Conservation (phyloP, 2,329 filamentous ascomycete species). For the Emmonsiellopsis sp. region DNA sequence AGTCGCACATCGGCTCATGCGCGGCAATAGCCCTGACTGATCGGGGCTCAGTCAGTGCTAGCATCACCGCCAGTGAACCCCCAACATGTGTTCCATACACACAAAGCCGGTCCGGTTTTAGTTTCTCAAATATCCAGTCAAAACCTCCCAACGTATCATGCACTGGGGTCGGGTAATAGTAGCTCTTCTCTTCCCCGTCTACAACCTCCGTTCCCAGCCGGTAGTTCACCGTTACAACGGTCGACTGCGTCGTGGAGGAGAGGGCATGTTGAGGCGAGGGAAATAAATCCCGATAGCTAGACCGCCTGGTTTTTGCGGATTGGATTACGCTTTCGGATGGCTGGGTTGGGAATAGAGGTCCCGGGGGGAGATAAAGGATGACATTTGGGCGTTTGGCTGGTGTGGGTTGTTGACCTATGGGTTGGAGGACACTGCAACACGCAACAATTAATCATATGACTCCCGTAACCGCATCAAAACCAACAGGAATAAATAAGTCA, state of each 20-base stretch:
- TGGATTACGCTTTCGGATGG: not conserved
- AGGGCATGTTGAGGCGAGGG: conserved; percentile 19
- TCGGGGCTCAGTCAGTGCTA: conserved; percentile 32
- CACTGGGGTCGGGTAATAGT: conserved; percentile 28
- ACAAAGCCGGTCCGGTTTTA: conserved; percentile 22
- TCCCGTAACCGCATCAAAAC: not conserved
- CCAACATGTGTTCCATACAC: conserved; percentile 29
- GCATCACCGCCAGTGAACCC: conserved; percentile 35
- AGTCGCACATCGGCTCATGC: conserved; percentile 29
- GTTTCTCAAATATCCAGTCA: conserved; percentile 28
- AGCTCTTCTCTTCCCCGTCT: conserved; percentile 4
- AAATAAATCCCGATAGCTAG: not conserved
- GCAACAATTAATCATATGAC: not conserved
- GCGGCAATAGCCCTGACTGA: conserved; percentile 25
- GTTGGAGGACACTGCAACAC: conserved; percentile 2
- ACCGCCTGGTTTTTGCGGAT: not conserved
- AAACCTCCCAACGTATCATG: conserved; percentile 32
- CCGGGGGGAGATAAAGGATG: conserved; percentile 30
- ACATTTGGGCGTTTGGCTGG: conserved; percentile 17
- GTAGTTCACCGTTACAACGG: conserved; percentile 34
- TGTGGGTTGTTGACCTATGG: not conserved
- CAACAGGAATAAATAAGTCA: not conserved
- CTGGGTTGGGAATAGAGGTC: conserved; percentile 20
- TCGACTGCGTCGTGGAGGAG: conserved; percentile 23
- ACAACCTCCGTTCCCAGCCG: conserved; percentile 20